Conservation (phyloP, 1,284 basidiomycete species). For the Rhodofomes roseus region DNA sequence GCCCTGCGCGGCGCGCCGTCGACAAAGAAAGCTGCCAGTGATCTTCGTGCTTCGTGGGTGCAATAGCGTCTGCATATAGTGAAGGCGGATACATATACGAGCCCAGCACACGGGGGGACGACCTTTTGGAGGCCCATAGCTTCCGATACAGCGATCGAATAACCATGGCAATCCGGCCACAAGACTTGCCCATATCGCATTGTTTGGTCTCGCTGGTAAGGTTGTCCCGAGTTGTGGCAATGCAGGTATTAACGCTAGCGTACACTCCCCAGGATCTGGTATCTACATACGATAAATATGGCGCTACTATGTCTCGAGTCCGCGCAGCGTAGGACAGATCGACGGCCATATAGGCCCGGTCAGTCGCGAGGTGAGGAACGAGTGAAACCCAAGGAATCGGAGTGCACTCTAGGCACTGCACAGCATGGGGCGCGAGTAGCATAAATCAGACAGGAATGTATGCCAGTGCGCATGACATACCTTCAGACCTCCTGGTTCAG, state of each 20-base stretch:
- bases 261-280: neutral
- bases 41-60: neutral
- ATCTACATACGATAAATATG: constrained; percentile 3
- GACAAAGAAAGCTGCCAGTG: neutral
- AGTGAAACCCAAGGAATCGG: neutral
- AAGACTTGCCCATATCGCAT: neutral
- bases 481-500: constrained; percentile 46
- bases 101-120: neutral
- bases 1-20: neutral
- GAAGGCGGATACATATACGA: neutral
- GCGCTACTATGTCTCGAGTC: neutral
- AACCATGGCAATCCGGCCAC: neutral
- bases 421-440: neutral
- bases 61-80: neutral
- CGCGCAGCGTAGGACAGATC: neutral
- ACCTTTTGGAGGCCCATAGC: neutral
- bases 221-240: neutral
- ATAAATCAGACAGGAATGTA: neutral
- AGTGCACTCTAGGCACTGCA: neutral
- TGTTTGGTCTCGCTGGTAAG: neutral
- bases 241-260: neutral
- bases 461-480: neutral
- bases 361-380: neutral
- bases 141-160: neutral
- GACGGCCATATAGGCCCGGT: neutral